Percentiles rank a stretch among this genome's conserved stretches.
These are phyloP conservation scores for Vitis riparia DNA, from an alignment of 164 flowering plant genomes.

Conservation along the genomic window DNA sequence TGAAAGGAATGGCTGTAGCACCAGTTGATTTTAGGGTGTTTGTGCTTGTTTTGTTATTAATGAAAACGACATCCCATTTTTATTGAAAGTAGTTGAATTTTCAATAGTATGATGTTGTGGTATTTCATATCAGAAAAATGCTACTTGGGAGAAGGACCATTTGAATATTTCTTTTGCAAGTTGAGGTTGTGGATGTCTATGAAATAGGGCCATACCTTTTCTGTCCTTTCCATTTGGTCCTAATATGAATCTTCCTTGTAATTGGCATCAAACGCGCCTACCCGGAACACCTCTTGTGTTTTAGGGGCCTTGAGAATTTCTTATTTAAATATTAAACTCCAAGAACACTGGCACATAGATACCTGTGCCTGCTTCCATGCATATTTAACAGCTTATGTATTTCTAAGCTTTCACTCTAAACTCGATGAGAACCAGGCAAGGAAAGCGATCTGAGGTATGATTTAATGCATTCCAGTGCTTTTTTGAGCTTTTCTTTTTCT, in stretches of 20 bases:
- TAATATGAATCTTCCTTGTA: conserved; percentile 22
- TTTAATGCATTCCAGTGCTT: not conserved
- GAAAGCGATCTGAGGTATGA: conserved; percentile 71
- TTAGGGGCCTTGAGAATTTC: conserved; percentile 4
- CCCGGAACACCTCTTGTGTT: conserved; percentile 10
- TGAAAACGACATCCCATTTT: conserved; percentile 27
- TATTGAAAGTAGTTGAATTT: conserved; percentile 17
- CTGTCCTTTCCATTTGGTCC: conserved; percentile 46
- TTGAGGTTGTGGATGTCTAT: conserved; percentile 46
- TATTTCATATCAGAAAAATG: conserved; percentile 12
- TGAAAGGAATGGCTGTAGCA: conserved; percentile 18
- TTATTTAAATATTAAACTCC: conserved; percentile 11
- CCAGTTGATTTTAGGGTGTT: conserved; percentile 1
- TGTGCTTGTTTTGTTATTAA: conserved; percentile 2
- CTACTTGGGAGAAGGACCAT: conserved; percentile 33
- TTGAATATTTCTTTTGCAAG: conserved; percentile 31
- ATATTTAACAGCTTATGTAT: conserved; percentile 4
- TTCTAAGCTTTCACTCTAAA: conserved; percentile 1
- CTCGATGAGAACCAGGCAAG: conserved; percentile 55
- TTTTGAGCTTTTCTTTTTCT: not conserved
- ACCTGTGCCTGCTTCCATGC: conserved; percentile 5
- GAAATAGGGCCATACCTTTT: conserved; percentile 29
- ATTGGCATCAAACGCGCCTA: conserved; percentile 19
- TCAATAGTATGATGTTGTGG: conserved; percentile 11
- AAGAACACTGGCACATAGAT: conserved; percentile 1